A percentile compares a stretch with the other conserved stretches of the same genome.
phyloP scores from a whole-genome alignment of 129 eudicot genomes.

The Flaveria robusta region DNA sequence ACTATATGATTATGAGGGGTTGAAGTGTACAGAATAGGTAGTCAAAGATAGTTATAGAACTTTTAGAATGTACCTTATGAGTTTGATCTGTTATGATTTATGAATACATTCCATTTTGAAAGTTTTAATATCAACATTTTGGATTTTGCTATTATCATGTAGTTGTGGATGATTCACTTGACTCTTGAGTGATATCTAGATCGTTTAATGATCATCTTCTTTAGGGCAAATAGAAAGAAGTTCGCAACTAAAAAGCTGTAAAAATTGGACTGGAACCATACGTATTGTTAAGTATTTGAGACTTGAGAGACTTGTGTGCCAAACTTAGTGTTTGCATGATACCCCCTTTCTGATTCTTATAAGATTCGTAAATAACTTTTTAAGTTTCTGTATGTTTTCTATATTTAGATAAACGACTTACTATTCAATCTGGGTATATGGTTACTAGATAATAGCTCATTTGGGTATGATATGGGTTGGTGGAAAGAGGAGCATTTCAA shows the following conservation, averaged over 20 bases:
- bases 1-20: conserved; percentile 2
- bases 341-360: conserved; percentile 1
- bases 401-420: conserved; percentile 16
- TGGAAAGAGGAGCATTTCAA: conserved; percentile 98
- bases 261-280: background rate
- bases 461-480: conserved; percentile 98
- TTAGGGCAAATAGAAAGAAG: background rate
- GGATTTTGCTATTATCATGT: conserved; percentile 1
- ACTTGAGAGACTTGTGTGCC: background rate
- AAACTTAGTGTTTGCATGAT: conserved; percentile 14
- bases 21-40: conserved; percentile 4
- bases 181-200: conserved; percentile 5
- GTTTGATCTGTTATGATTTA: background rate
- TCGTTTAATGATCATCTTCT: background rate
- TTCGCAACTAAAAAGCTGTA: background rate
- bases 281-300: background rate
- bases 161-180: conserved; percentile 11
- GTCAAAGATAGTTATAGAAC: background rate
- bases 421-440: conserved; percentile 20
- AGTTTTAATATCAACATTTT: background rate
- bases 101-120: conserved; percentile 4
- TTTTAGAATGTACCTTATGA: conserved; percentile 9
- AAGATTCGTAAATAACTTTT: background rate
- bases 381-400: conserved; percentile 4
- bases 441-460: conserved; percentile 65